Percentiles rank a stretch among this genome's conserved stretches.
These are phyloP conservation scores for Fusarium solani-melongenae DNA, from an alignment of 2,329 filamentous ascomycete species.

Conservation along the genomic window DNA sequence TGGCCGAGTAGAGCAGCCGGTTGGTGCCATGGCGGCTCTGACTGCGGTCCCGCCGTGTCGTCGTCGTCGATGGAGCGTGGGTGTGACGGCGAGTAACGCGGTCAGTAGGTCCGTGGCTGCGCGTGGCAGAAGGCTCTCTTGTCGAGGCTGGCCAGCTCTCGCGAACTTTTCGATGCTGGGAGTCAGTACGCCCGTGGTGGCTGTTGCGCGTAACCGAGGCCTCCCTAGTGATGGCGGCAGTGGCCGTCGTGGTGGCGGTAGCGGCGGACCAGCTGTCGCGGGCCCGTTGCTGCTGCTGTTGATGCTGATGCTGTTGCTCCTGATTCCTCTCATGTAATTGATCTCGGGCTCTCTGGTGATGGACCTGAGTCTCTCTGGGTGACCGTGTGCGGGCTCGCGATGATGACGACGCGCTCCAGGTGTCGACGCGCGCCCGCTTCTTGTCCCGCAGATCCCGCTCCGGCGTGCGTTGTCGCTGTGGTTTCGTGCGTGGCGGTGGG, in stretches of 20 bases:
- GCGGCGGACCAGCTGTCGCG: not conserved
- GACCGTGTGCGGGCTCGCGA: not conserved
- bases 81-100: not conserved
- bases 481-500: not conserved
- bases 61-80: slow-evolving; percentile 5
- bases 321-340: not conserved
- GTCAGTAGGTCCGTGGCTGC: not conserved
- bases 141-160: not conserved
- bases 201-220: not conserved
- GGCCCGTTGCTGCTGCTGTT: not conserved
- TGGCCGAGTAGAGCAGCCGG: slow-evolving; percentile 12
- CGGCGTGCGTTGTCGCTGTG: not conserved
- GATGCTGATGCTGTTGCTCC: not conserved
- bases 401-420: not conserved
- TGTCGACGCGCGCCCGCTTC: not conserved
- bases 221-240: not conserved
- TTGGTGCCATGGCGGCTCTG: not conserved
- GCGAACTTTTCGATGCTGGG: not conserved
- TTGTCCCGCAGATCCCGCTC: not conserved
- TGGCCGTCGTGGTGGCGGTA: not conserved
- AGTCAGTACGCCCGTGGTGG: not conserved
- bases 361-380: not conserved
- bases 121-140: not conserved
- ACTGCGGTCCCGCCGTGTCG: slow-evolving; percentile 21
- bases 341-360: not conserved